phyloP scores from a whole-genome alignment of 345 rosid species.

The Gynandropsis gynandra region DNA sequence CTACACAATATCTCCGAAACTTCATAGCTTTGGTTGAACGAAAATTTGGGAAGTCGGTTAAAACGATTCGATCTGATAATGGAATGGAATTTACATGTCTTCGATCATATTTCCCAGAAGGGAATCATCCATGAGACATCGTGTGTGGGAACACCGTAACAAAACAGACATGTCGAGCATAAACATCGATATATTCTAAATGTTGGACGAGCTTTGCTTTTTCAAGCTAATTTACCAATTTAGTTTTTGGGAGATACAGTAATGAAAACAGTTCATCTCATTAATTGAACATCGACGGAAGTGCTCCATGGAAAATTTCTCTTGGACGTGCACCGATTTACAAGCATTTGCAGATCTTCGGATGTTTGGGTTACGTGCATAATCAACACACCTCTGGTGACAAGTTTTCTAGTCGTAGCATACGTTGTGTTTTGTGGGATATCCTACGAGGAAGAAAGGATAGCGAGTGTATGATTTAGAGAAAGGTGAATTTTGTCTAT shows the following conservation, averaged over 20 bases:
- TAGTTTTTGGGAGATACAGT: background rate
- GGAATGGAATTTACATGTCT: background rate
- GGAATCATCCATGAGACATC: background rate
- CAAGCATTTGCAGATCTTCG: fast-evolving
- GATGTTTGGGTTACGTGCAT: background rate
- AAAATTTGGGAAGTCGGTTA: background rate
- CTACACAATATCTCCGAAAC: no score
- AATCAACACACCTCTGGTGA: background rate
- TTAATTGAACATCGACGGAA: background rate
- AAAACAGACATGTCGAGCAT: no score
- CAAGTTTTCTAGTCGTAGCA: background rate
- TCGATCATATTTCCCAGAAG: no score
- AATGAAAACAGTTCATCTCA: fast-evolving
- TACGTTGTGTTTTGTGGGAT: background rate
- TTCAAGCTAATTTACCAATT: no score
- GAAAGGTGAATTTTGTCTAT: no score
- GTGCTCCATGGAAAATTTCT: no score
- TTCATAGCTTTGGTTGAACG: background rate
- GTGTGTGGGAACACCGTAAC: no score
- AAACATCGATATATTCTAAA: no score
- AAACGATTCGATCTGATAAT: no score
- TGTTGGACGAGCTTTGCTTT: no score
- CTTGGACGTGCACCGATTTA: fast-evolving
- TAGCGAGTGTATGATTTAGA: no score
- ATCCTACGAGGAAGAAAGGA: background rate